These are phyloP conservation scores for Rossbeevera mucosa DNA, from an alignment of 768 basidiomycete genomes.

Conservation along the genomic window DNA sequence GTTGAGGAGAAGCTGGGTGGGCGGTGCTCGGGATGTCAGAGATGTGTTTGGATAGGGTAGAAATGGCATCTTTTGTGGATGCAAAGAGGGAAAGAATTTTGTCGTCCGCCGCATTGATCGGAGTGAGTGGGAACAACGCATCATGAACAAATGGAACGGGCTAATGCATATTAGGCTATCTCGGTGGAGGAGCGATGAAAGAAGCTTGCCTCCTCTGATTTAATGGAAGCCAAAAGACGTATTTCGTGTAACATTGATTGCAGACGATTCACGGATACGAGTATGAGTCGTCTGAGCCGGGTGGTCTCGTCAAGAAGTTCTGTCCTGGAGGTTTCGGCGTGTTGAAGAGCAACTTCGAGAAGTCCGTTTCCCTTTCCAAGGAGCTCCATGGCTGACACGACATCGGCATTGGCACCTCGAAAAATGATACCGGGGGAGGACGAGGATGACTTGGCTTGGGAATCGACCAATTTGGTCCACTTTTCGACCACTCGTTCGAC, in stretches of 20 bases:
- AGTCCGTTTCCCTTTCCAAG: constrained; percentile 50
- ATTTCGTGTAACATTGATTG: constrained; percentile 51
- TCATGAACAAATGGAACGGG: constrained; percentile 43
- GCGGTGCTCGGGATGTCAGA: constrained; percentile 10
- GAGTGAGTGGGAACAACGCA: constrained; percentile 50
- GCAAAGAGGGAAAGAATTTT: constrained; percentile 43
- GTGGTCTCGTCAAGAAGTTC: constrained; percentile 63
- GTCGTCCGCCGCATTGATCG: constrained; percentile 45
- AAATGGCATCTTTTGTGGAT: constrained; percentile 36
- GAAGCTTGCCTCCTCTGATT: constrained; percentile 45
- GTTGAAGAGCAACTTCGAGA: constrained; percentile 64
- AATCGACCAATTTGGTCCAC: constrained; percentile 67
- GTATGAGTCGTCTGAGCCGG: constrained; percentile 52
- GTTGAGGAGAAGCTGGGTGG: constrained; percentile 15
- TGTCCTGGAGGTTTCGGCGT: constrained; percentile 63
- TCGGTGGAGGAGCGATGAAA: not conserved
- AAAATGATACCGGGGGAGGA: constrained; percentile 47
- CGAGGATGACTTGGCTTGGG: constrained; percentile 54
- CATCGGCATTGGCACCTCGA: constrained; percentile 48
- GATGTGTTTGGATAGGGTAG: constrained; percentile 28
- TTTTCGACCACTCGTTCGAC: constrained; percentile 68
- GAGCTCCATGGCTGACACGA: constrained; percentile 41
- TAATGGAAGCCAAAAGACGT: constrained; percentile 35
- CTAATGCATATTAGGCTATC: constrained; percentile 28
- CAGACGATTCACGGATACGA: constrained; percentile 63